Evolutionary conservation across 257 asterid genomes (phyloP).

Genomic region (Penstemon barbatus): DNA sequence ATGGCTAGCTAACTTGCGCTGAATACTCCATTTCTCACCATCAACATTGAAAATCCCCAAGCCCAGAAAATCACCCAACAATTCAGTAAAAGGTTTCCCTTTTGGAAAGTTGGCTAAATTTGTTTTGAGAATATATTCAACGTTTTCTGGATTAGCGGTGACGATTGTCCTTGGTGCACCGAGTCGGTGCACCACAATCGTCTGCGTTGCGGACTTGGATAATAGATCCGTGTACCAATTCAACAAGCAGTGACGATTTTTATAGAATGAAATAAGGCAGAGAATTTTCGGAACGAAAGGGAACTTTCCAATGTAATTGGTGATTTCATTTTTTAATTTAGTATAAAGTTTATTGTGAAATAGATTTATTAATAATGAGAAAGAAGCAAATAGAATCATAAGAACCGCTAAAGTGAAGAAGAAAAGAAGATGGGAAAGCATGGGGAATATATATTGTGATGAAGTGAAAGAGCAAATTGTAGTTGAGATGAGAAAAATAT

Average conservation of each 20-base stretch:
- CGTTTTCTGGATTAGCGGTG: constrained; percentile 54
- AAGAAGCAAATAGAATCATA: constrained; percentile 14
- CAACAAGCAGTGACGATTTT: constrained; percentile 55
- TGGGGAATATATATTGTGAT: not conserved
- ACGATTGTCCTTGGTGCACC: constrained; percentile 51
- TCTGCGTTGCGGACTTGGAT: constrained; percentile 39
- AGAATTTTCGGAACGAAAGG: constrained; percentile 29
- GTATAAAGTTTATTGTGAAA: not conserved
- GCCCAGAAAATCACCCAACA: constrained; percentile 61
- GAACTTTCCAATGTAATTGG: too few species aligned
- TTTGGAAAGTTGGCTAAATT: constrained; percentile 61
- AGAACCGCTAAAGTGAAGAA: constrained; percentile 30
- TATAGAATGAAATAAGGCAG: constrained; percentile 58
- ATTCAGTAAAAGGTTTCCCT: constrained; percentile 49
- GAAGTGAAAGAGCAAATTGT: constrained; percentile 1
- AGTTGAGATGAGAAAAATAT: constrained; percentile 1
- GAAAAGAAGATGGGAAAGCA: constrained; percentile 29
- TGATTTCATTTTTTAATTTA: too few species aligned
- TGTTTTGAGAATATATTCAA: constrained; percentile 54
- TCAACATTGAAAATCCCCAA: constrained; percentile 68
- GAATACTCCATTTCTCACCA: constrained; percentile 56
- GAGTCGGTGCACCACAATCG: constrained; percentile 54
- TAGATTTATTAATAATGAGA: not conserved
- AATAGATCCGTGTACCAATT: constrained; percentile 68
- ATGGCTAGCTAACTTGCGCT: constrained; percentile 65